Evolutionary conservation across 257 asterid genomes (phyloP), one percentile per base, ranked within the genome.

Genomic region (Cynanchum wilfordii): DNA sequence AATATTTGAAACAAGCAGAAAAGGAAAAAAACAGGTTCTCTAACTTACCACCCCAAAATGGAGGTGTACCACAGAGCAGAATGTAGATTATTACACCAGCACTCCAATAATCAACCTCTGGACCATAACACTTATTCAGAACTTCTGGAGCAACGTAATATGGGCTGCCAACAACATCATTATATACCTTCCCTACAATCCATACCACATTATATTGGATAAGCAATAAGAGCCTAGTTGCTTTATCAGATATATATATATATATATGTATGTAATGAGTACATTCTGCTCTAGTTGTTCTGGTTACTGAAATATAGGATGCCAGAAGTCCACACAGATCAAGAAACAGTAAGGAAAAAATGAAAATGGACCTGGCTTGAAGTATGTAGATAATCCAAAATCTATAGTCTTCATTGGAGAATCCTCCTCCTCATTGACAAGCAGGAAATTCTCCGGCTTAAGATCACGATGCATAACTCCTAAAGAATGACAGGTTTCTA

Each of bases 401-500:
- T 93, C 98, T 16, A 93, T 93, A 72, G 90, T 79, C 87, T 86
- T 91, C 50, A 93, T 90, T 5, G 86, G 91, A 10, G 97, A 82
- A 59, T 93, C 89, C 83, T 93, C 98, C n/a, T 86, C 73, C 71
- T 82, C 86, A 33, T 87, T 81, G 44, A 87, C 91, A 69, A 93
- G 88, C 8, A 93, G 89, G 72, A 93, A 90, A 80, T 93, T 93
- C 84, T 93, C 98, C 2, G 96, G 98, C 76, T 91, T 93, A 78
- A 93, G 88, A 75, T 93, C 97, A 42, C 98, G 84, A 78, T 93
- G 98, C 94, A 89, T 91, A 13, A 93, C 98, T 7, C 97, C 98
- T 55, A 91, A 79, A 0, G 96, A 93, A 71, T 91, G 96, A 47
- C 98, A 93, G 2, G 92, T 87, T 78, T 93, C 85, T 5, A 93